Evolutionary conservation across 2,329 filamentous ascomycete species (phyloP).

Genomic region (Ophiognomonia clavigignenti-juglandacearum): DNA sequence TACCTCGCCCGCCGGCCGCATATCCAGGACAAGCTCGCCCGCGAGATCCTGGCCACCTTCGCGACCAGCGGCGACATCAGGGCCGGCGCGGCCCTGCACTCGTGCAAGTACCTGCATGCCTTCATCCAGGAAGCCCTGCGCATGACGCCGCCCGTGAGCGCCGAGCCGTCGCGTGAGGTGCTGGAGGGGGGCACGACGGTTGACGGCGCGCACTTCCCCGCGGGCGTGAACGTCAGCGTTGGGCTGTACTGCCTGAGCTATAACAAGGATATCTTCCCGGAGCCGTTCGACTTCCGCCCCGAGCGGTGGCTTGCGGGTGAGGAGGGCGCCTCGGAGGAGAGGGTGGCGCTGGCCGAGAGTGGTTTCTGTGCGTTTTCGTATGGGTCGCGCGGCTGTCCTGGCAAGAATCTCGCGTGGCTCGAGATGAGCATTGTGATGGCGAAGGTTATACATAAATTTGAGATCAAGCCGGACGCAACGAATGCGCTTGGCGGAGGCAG

Average conservation of each 20-base stretch:
- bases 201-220: slow-evolving; percentile 2
- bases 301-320: slow-evolving; percentile 9
- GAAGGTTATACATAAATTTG: slow-evolving; percentile 1
- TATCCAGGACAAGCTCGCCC: slow-evolving; percentile 4
- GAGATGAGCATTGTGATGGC: slow-evolving; percentile 7
- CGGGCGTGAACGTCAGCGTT: slow-evolving; percentile 1
- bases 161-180: neutral
- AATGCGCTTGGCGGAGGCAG: slow-evolving; percentile 1
- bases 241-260: neutral
- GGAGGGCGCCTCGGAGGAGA: neutral
- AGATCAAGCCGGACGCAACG: neutral
- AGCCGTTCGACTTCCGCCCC: slow-evolving; percentile 3
- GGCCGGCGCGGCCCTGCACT: neutral
- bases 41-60: neutral
- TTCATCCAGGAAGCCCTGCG: slow-evolving; percentile 22
- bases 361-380: slow-evolving; percentile 2
- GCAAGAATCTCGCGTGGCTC: slow-evolving; percentile 7
- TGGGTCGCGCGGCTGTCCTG: slow-evolving; percentile 4
- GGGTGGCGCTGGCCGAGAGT: neutral
- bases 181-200: neutral
- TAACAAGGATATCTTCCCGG: slow-evolving; percentile 6
- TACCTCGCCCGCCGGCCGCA: slow-evolving; percentile 4
- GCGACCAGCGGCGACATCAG: neutral
- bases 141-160: slow-evolving; percentile 17
- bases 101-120: slow-evolving; percentile 22